phyloP scores from a whole-genome alignment of 163 green algal genomes.

The Prototheca cutis region DNA sequence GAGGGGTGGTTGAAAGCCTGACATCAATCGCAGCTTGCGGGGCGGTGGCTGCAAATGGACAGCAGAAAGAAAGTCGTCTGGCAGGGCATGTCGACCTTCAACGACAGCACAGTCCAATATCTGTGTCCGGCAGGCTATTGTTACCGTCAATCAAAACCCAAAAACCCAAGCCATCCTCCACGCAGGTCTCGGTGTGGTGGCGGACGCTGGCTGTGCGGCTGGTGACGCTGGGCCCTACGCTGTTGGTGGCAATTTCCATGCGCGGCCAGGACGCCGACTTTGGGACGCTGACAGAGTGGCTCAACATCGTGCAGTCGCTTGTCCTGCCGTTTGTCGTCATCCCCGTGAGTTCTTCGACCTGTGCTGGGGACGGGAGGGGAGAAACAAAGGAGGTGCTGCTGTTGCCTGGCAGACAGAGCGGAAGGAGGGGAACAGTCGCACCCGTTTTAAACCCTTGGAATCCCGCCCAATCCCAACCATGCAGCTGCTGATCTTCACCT shows the following conservation, averaged over 20 bases:
- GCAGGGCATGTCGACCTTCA: no score
- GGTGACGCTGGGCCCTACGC: constrained; percentile 56
- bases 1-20: no score
- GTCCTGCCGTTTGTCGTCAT: constrained; percentile 56
- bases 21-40: no score
- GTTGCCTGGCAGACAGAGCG: no score
- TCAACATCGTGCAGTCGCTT: constrained; percentile 64
- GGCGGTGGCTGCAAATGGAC: no score
- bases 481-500: not conserved
- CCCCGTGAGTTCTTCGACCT: no score
- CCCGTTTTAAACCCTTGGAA: no score
- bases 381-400: not conserved
- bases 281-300: constrained; percentile 58
- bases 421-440: no score
- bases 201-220: constrained; percentile 42
- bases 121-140: no score
- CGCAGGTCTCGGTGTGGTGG: constrained; percentile 20
- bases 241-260: constrained; percentile 34
- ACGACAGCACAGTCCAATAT: no score
- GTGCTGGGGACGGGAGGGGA: not conserved
- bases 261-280: constrained; percentile 26
- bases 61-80: no score
- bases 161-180: not conserved
- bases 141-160: not conserved
- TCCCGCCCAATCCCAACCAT: no score